Percentiles rank a stretch among this genome's conserved stretches.
Evolutionary conservation across 23 red algal species (phyloP).

Genomic region (Gracilaria domingensis): DNA sequence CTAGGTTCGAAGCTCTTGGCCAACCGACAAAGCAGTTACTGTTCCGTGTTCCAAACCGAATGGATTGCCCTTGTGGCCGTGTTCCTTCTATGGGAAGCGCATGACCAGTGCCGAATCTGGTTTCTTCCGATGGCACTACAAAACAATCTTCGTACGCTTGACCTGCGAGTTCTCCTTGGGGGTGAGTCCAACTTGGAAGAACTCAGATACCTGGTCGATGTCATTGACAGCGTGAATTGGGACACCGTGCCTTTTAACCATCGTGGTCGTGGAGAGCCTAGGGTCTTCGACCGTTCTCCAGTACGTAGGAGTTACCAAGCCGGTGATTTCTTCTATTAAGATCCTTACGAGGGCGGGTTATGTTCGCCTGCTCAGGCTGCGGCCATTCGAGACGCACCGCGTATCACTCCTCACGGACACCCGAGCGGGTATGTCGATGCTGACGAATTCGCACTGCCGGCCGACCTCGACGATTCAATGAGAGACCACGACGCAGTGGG

Average conservation of each 20-base stretch:
- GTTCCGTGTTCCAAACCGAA: slow-evolving; percentile 21
- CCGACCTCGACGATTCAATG: neutral
- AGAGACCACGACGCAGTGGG: neutral
- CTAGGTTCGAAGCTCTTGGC: neutral
- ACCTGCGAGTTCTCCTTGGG: neutral
- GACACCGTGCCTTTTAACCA: neutral
- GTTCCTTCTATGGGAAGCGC: slow-evolving; percentile 8
- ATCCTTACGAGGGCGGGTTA: neutral
- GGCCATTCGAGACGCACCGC: neutral
- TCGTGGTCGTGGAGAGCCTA: neutral
- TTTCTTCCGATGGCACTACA: neutral
- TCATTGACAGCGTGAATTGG: slow-evolving; percentile 6
- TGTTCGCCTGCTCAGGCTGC: neutral
- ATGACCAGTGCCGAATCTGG: slow-evolving; percentile 1
- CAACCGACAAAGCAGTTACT: neutral
- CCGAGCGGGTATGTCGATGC: neutral
- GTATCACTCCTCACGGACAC: neutral
- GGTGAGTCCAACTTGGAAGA: neutral
- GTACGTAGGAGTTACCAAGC: neutral
- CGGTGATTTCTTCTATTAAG: slow-evolving; percentile 3
- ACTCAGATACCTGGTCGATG: neutral
- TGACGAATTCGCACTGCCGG: neutral
- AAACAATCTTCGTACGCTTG: neutral
- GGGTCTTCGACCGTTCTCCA: no score
- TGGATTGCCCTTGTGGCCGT: neutral